phyloP scores from a whole-genome alignment of 176 grass and related monocot genomes.

The Avena atlantica region DNA sequence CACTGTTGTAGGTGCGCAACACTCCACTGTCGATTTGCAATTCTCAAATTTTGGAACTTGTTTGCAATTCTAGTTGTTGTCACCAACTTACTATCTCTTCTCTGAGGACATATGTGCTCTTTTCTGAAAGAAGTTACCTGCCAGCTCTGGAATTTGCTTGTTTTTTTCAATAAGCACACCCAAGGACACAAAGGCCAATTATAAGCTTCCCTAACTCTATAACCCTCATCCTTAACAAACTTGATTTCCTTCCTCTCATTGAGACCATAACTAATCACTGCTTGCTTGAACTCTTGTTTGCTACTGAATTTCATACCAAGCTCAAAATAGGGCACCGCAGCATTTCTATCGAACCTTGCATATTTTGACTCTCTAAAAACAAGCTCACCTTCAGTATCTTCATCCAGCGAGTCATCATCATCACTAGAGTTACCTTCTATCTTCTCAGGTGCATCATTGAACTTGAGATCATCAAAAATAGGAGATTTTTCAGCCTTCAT shows the following conservation, averaged over 20 bases:
- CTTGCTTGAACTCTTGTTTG: neutral
- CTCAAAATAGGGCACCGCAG: neutral
- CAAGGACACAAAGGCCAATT: conserved; percentile 1
- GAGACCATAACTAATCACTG: neutral
- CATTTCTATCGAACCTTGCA: neutral
- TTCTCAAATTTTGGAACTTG: neutral
- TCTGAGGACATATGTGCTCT: neutral
- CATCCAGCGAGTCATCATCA: neutral
- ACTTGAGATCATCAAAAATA: neutral
- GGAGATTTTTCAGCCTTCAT: neutral
- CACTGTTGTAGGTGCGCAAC: neutral
- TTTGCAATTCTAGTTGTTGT: neutral
- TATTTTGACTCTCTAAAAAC: neutral
- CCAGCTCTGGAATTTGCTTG: neutral
- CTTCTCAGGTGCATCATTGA: neutral
- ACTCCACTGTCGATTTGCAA: neutral
- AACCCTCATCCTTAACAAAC: neutral
- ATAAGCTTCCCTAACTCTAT: neutral
- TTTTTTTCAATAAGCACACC: neutral
- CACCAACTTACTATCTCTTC: neutral
- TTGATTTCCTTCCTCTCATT: neutral
- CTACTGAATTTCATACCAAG: neutral
- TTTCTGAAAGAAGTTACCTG: neutral
- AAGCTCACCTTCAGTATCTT: neutral
- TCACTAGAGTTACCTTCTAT: neutral